Evolutionary conservation across 2,329 filamentous ascomycete genomes (phyloP).

Genomic region (Colletotrichum sp.): DNA sequence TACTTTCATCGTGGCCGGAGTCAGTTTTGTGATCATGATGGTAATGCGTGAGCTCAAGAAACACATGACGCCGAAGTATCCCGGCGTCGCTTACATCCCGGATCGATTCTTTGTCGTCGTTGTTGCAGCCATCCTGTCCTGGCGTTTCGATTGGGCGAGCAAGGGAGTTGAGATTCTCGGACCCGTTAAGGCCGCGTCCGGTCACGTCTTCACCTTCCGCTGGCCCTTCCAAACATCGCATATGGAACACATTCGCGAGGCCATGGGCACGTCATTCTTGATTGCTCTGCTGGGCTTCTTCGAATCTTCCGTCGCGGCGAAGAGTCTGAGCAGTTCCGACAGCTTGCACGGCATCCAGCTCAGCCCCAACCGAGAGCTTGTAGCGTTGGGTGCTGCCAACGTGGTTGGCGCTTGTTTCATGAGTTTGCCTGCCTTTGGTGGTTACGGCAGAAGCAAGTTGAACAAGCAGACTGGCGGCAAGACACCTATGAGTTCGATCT

Average conservation of each 20-base stretch:
- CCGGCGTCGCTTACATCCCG: slow-evolving; percentile 84
- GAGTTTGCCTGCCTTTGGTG: slow-evolving; percentile 91
- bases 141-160: slow-evolving; percentile 77
- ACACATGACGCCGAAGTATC: slow-evolving; percentile 78
- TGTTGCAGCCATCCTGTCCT: slow-evolving; percentile 80
- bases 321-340: slow-evolving; percentile 76
- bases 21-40: slow-evolving; percentile 89
- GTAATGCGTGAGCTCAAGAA: slow-evolving; percentile 84
- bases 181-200: slow-evolving; percentile 74
- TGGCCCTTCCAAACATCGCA: slow-evolving; percentile 83
- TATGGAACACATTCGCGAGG: slow-evolving; percentile 82
- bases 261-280: slow-evolving; percentile 89
- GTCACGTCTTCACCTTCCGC: slow-evolving; percentile 77
- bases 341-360: slow-evolving; percentile 81
- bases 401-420: slow-evolving; percentile 91
- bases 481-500: slow-evolving; percentile 91
- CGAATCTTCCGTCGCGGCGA: slow-evolving; percentile 94
- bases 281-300: slow-evolving; percentile 98
- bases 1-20: slow-evolving; percentile 77
- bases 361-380: slow-evolving; percentile 90
- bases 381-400: slow-evolving; percentile 90
- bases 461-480: slow-evolving; percentile 91
- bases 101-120: slow-evolving; percentile 92
- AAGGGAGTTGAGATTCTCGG: slow-evolving; percentile 86
- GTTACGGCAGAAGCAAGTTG: slow-evolving; percentile 94